Conservation (phyloP, 371 early-diverging fungal species). For the Mucor piriformis region DNA sequence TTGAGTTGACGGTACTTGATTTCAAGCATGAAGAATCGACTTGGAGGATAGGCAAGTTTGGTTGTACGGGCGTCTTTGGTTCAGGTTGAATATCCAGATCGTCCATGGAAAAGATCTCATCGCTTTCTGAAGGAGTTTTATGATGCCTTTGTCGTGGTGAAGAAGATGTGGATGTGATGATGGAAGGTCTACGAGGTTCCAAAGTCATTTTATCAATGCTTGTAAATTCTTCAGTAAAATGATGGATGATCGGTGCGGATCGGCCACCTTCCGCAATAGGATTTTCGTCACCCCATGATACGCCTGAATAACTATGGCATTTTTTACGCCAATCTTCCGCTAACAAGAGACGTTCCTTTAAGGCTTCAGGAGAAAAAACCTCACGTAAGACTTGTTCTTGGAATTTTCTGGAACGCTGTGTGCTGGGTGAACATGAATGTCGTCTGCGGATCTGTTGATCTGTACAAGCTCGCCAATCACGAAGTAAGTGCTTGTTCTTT, state of each 20-base stretch:
- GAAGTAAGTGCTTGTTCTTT: conserved; percentile 78
- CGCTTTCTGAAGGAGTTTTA: neutral
- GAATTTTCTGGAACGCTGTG: conserved; percentile 27
- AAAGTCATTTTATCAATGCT: conserved; percentile 6
- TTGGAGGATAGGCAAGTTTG: conserved; percentile 3
- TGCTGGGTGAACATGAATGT: conserved; percentile 12
- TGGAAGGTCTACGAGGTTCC: conserved; percentile 15
- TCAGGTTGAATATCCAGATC: neutral
- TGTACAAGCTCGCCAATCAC: conserved; percentile 40
- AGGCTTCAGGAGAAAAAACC: conserved; percentile 73
- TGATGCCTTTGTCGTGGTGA: neutral
- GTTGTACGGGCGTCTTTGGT: neutral
- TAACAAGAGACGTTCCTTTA: conserved; percentile 57
- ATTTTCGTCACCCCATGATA: conserved; percentile 10
- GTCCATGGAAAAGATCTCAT: neutral
- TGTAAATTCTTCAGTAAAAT: conserved; percentile 6
- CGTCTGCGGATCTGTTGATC: neutral
- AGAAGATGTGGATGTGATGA: conserved; percentile 1
- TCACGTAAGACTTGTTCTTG: conserved; percentile 77
- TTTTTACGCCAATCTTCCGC: conserved; percentile 41
- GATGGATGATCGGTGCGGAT: conserved; percentile 18
- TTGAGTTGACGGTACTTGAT: neutral
- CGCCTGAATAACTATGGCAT: conserved; percentile 18
- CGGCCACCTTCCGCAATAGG: conserved; percentile 24
- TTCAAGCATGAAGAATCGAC: conserved; percentile 26